Conservation (phyloP, 257 asterid species). For the Capsicum baccatum region DNA sequence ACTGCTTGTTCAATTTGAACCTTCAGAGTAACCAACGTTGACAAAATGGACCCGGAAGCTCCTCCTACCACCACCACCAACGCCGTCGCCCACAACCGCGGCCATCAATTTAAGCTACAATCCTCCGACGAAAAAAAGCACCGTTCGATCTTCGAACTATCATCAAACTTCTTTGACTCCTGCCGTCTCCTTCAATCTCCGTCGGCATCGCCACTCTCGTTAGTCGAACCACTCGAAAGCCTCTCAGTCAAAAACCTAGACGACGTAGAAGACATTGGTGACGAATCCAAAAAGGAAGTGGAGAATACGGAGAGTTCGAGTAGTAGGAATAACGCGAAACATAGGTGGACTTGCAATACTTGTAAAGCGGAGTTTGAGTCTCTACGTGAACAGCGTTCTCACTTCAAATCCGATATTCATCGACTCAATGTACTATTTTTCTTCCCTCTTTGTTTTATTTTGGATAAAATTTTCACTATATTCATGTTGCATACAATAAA, state of each 20-base stretch:
- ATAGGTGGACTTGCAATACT: slow-evolving; percentile 91
- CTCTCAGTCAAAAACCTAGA: slow-evolving; percentile 28
- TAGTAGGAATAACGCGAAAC: slow-evolving; percentile 42
- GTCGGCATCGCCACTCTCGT: slow-evolving; percentile 42
- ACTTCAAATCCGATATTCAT: slow-evolving; percentile 93
- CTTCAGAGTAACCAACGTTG: not conserved
- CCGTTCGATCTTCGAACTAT: slow-evolving; percentile 72
- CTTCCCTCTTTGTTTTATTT: not conserved
- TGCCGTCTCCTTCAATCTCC: slow-evolving; percentile 78
- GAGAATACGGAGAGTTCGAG: slow-evolving; percentile 29
- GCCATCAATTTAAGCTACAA: slow-evolving; percentile 32
- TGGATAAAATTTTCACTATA: not conserved
- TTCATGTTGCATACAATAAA: not conserved
- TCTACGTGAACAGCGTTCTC: slow-evolving; percentile 84
- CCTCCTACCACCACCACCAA: slow-evolving; percentile 30
- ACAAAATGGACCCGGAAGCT: slow-evolving; percentile 31
- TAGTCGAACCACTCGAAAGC: slow-evolving; percentile 32
- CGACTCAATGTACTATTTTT: slow-evolving; percentile 70
- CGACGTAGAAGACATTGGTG: slow-evolving; percentile 40
- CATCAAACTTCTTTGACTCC: slow-evolving; percentile 65
- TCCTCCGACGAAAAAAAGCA: slow-evolving; percentile 54
- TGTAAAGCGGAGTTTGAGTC: slow-evolving; percentile 94
- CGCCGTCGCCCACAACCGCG: not conserved
- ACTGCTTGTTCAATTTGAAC: not conserved
- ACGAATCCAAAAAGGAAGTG: slow-evolving; percentile 10